Conservation (phyloP, 139 green algal genomes). For the Yamagishiella unicocca region DNA sequence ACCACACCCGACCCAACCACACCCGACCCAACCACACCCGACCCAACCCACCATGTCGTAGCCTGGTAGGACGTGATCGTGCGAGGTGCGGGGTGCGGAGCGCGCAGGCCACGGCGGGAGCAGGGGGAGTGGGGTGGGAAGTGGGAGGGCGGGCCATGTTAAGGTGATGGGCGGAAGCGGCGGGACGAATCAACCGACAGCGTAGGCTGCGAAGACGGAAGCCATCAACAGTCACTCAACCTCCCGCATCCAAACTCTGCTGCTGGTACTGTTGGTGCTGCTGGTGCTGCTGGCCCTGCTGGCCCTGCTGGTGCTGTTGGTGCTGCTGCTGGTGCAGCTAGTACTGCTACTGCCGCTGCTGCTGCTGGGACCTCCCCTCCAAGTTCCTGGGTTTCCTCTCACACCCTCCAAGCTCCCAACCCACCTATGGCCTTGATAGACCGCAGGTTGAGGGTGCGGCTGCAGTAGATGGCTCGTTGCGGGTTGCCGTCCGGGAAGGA, state of each 20-base stretch:
- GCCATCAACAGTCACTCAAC: too few relatives aligned
- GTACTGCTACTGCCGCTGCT: too few relatives aligned
- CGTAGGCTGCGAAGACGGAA: too few relatives aligned
- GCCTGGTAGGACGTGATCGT: neutral
- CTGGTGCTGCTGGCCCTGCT: too few relatives aligned
- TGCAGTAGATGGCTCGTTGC: slow-evolving; percentile 94
- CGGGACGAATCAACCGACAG: too few relatives aligned
- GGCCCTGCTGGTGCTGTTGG: too few relatives aligned
- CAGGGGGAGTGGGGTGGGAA: neutral
- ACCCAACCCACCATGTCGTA: slow-evolving; percentile 24
- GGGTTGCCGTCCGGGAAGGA: slow-evolving; percentile 76
- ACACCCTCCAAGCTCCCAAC: neutral
- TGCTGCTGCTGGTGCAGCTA: too few relatives aligned
- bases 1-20: neutral
- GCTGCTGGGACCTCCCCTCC: neutral
- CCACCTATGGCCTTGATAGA: slow-evolving; percentile 90
- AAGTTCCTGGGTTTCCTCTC: neutral
- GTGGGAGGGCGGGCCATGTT: neutral
- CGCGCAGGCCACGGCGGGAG: neutral
- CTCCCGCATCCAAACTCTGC: too few relatives aligned
- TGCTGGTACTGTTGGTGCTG: too few relatives aligned
- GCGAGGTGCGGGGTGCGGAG: too few relatives aligned
- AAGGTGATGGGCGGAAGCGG: neutral
- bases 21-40: neutral
- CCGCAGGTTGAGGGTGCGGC: slow-evolving; percentile 92